Conservation (phyloP, 805 yeast species). For the Saccharomycopsis amapae region DNA sequence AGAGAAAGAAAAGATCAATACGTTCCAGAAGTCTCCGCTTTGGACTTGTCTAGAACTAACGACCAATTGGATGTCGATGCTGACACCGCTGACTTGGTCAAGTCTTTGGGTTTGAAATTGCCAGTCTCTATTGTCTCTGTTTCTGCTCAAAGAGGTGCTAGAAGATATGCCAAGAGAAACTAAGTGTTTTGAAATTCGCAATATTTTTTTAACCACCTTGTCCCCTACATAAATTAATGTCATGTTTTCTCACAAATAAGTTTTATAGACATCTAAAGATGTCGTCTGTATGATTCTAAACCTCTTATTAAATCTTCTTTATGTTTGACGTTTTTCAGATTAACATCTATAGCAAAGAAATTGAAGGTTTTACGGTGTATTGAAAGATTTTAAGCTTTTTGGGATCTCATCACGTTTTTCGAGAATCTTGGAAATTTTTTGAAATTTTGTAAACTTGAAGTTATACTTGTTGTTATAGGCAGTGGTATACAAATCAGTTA, state of each 20-base stretch:
- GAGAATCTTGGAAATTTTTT: no score
- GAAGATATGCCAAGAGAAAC: slow-evolving; percentile 86
- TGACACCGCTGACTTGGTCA: slow-evolving; percentile 22
- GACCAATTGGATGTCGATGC: slow-evolving; percentile 64
- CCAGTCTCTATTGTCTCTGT: slow-evolving; percentile 82
- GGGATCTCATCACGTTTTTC: no score
- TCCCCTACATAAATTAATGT: neutral
- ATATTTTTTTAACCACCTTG: neutral
- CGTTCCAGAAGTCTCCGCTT: slow-evolving; percentile 99
- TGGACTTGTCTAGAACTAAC: slow-evolving; percentile 94
- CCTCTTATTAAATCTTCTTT: no score
- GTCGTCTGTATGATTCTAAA: no score
- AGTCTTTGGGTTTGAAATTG: slow-evolving; percentile 43
- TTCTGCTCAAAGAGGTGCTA: slow-evolving; percentile 80
- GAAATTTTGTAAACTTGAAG: no score
- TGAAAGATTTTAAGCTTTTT: no score
- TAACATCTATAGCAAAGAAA: no score
- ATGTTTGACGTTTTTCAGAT: no score
- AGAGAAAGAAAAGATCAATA: slow-evolving; percentile 99
- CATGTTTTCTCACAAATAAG: neutral
- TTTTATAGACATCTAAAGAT: no score
- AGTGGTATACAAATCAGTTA: no score
- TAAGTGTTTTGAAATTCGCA: slow-evolving; percentile 29
- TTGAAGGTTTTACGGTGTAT: no score
- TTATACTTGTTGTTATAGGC: no score